Base-by-base conservation (phyloP, 768 basidiomycete genomes). In the Sarcodon sp. region DNA sequence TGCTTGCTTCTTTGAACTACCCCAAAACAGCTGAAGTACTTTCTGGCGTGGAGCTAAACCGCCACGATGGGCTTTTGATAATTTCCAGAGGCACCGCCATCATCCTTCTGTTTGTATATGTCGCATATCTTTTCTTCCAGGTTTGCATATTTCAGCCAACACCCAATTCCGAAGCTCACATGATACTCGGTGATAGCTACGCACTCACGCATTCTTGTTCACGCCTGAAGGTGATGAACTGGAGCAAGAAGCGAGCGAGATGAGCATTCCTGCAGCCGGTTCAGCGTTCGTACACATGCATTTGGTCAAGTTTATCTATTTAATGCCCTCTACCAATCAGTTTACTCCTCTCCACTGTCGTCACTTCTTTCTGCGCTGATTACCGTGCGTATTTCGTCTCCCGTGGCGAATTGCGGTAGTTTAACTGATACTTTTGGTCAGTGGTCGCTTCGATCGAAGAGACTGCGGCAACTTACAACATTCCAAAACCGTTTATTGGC, bases 381-480 rank as follows among this genome's bases (percentile, higher is more conserved):
- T 87, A 79, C 58, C 65, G 87, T 83, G 59, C 58, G 82, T 76
- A 7, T n/a, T 43, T 13, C 34, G 43, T 35, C 6, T 13, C 32
- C 47, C 38, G 16, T 18, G 18, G 10, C n/a, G 12, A 33, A 34
- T 8, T 8, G 12, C 31, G 39, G 49, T 9, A 32, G 4, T 37
- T 21, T 52, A 16, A 44, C 46, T 48, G 16, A 48, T 43, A 36
- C 33, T 34, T 33, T 41, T 32, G 33, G 47, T 0, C 46, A 88
- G 87, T 90, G 62, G 90, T 94, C 35, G 85, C 83, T 3, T 89
- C 87, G 3, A 94, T 96, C 53, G 92, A 94, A 61, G 90, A 93
- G 60, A 88, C 87, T 21, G 88, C 91, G 2, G 68, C 76, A 10
- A 72, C 83, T 36, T 91, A 88, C 62, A 61, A 72, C 47, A 85